Evolutionary conservation across 352 stramenopile species (phyloP).

Genomic region (Phytophthora megakarya): DNA sequence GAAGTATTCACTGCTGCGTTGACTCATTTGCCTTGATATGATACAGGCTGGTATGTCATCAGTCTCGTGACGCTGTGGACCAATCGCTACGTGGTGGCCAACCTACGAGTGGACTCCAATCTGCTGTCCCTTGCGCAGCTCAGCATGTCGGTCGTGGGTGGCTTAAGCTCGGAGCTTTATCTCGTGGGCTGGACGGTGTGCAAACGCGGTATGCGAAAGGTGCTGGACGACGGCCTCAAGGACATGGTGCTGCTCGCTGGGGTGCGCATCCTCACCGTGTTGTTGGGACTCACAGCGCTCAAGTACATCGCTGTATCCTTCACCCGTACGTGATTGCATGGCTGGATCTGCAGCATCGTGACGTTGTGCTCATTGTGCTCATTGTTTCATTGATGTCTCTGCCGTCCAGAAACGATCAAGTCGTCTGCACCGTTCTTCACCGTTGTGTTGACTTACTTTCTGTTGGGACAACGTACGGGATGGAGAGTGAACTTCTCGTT

Average conservation of each 20-base stretch:
- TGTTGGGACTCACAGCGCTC: slow-evolving; percentile 90
- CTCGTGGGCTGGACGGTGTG: slow-evolving; percentile 69
- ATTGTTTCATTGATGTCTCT: slow-evolving; percentile 6
- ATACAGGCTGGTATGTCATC: slow-evolving; percentile 75
- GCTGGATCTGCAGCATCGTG: slow-evolving; percentile 8
- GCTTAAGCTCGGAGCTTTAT: slow-evolving; percentile 71
- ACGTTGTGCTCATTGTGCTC: slow-evolving; percentile 21
- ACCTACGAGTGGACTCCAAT: slow-evolving; percentile 79
- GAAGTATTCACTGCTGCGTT: background rate
- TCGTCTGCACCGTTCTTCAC: slow-evolving; percentile 92
- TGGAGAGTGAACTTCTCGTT: slow-evolving; percentile 86
- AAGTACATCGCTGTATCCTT: slow-evolving; percentile 94
- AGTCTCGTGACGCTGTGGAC: slow-evolving; percentile 85
- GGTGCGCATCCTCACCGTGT: slow-evolving; percentile 86
- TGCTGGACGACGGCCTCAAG: slow-evolving; percentile 68
- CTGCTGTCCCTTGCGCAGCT: slow-evolving; percentile 77
- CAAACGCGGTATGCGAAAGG: slow-evolving; percentile 50
- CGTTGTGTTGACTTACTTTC: slow-evolving; percentile 83
- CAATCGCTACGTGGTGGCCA: slow-evolving; percentile 81
- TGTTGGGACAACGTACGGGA: slow-evolving; percentile 83
- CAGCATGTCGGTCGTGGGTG: slow-evolving; percentile 78
- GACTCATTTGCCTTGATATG: slow-evolving; percentile 5
- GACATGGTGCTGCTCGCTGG: slow-evolving; percentile 84
- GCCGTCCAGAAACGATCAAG: slow-evolving; percentile 89
- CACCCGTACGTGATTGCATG: slow-evolving; percentile 55